Evolutionary conservation across 176 grass and related monocot species (phyloP), one percentile per base, ranked within the genome.

Genomic region (Thalia dealbata): DNA sequence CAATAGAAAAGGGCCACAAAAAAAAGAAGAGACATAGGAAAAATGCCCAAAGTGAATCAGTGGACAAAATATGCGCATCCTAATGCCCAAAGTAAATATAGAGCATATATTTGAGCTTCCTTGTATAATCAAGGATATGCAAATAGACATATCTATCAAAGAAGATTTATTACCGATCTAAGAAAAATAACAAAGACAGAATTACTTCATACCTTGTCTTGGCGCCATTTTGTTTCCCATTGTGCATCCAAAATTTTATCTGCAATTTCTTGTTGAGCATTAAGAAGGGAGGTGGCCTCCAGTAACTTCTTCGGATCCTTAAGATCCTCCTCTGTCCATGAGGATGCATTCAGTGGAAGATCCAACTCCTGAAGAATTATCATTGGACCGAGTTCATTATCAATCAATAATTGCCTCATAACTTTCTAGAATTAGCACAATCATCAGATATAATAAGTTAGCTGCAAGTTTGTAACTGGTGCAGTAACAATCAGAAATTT

Each of bases 191-290:
- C 18, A 58, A 18, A n/a, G 18, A n/a, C 24, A 27, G 38, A 66
- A 52, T 27, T 67, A 28, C 3, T 21, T 5, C 32, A 59, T 69
- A 75, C 79, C 63, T 81, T 81, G 48, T 81, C 73, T 67, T 81
- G 61, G 41, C 79, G 79, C 79, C 79, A 81, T 75, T 81, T 74
- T 50, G 72, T 63, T 60, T 75, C 79, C 79, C 79, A 81, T 22
- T 81, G 72, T 23, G 79, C 26, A 70, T 81, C 72, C 35, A 81
- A 38, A 23, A 81, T 70, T 50, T 81, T 69, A 50, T 76, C 79
- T 60, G 79, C 79, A 15, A 81, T 68, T 69, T 81, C 79, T 76
- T 65, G 75, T 81, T 81, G 79, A 15, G 79, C 79, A 55, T 56
- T 81, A 29, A 81, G 73, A 76, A 81, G 79, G 16, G 79, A 69